These are phyloP conservation scores for Lentinus tigrinus DNA, from an alignment of 768 basidiomycete genomes.

Conservation along the genomic window DNA sequence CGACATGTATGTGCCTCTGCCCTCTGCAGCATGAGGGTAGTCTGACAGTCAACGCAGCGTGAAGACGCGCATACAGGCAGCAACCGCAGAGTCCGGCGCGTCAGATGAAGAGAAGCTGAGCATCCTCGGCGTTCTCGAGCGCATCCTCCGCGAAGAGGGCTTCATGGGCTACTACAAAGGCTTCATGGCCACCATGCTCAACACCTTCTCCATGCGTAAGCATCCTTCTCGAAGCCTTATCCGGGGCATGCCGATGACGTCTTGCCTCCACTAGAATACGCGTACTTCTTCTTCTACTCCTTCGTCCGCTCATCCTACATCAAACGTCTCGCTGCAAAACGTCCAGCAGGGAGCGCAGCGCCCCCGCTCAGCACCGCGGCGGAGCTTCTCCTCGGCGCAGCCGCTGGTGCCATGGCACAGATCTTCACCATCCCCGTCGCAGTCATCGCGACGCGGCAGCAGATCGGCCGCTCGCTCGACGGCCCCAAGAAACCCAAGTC, in stretches of 20 bases:
- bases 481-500: slow-evolving; percentile 11
- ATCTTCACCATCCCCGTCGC: slow-evolving; percentile 98
- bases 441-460: slow-evolving; percentile 97
- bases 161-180: slow-evolving; percentile 83
- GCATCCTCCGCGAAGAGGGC: slow-evolving; percentile 81
- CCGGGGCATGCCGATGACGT: no score
- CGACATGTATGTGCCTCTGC: slow-evolving; percentile 68
- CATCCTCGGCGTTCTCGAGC: slow-evolving; percentile 62
- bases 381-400: slow-evolving; percentile 85
- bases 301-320: slow-evolving; percentile 83
- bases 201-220: slow-evolving; percentile 94
- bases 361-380: slow-evolving; percentile 69
- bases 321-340: slow-evolving; percentile 59
- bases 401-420: slow-evolving; percentile 93
- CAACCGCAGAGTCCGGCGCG: slow-evolving; percentile 47
- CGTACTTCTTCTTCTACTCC: slow-evolving; percentile 99
- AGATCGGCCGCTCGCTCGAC: slow-evolving; percentile 59
- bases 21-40: not conserved
- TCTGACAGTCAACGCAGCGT: slow-evolving; percentile 47
- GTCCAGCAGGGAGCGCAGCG: slow-evolving; percentile 58
- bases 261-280: slow-evolving; percentile 71
- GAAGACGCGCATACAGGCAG: slow-evolving; percentile 93
- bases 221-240: no score
- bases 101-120: slow-evolving; percentile 46
- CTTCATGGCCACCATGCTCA: slow-evolving; percentile 95